These are phyloP conservation scores for Circinella umbellata DNA, from an alignment of 371 early-diverging fungal genomes.

Conservation along the genomic window DNA sequence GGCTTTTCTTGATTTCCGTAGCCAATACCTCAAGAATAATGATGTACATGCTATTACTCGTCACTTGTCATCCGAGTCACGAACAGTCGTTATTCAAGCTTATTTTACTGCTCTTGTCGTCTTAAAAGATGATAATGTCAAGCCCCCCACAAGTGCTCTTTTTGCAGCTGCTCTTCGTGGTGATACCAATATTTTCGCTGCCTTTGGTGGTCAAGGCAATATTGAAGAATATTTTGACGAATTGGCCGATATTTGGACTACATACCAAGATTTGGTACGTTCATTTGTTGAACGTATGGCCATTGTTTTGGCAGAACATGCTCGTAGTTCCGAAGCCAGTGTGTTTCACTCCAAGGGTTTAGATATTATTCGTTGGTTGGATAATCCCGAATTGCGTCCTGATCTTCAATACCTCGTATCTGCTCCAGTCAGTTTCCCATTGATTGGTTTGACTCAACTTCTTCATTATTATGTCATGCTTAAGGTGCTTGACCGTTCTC, in stretches of 20 bases:
- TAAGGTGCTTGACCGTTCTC: conserved; percentile 56
- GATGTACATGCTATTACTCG: conserved; percentile 86
- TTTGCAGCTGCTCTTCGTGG: conserved; percentile 70
- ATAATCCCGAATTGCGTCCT: conserved; percentile 85
- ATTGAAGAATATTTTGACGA: conserved; percentile 96
- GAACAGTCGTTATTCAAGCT: conserved; percentile 74
- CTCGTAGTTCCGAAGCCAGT: conserved; percentile 72
- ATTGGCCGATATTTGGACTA: conserved; percentile 77
- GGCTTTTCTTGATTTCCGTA: conserved; percentile 78
- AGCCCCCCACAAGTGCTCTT: conserved; percentile 63
- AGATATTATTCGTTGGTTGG: conserved; percentile 88
- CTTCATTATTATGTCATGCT: conserved; percentile 83
- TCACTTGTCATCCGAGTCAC: conserved; percentile 58
- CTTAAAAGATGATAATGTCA: conserved; percentile 57
- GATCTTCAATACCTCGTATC: conserved; percentile 83
- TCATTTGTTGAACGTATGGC: conserved; percentile 84
- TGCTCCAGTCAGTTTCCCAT: conserved; percentile 86
- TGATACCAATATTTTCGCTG: conserved; percentile 77
- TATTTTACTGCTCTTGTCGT: conserved; percentile 82
- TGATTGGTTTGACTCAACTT: conserved; percentile 90
- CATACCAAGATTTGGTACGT: conserved; percentile 83
- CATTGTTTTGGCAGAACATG: conserved; percentile 69
- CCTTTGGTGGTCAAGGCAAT: conserved; percentile 98
- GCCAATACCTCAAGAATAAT: conserved; percentile 78
- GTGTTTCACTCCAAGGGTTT: conserved; percentile 83